These are phyloP conservation scores for Cymodocea nodosa DNA, from an alignment of 116 monocot genomes.

Conservation along the genomic window DNA sequence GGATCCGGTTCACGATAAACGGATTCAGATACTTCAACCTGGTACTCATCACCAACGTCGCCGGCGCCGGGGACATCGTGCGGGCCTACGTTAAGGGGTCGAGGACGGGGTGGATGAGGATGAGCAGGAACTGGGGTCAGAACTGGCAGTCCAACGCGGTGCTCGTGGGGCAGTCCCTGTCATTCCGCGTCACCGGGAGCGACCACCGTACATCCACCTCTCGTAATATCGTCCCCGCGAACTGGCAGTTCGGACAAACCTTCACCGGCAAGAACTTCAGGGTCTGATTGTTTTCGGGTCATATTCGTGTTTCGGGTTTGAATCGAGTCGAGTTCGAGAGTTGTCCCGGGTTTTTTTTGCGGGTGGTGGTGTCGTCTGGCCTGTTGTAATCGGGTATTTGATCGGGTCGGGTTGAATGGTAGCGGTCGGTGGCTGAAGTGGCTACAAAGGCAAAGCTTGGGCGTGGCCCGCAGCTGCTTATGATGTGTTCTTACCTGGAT, in stretches of 20 bases:
- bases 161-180: conserved; percentile 52
- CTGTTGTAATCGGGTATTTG: background rate
- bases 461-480: conserved; percentile 28
- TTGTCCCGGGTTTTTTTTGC: no score
- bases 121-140: conserved; percentile 86
- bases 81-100: conserved; percentile 56
- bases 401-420: no score
- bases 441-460: conserved; percentile 20
- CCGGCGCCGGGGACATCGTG: conserved; percentile 58
- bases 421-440: conserved; percentile 25
- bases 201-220: conserved; percentile 74
- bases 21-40: conserved; percentile 80
- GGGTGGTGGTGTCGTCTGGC: no score
- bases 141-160: conserved; percentile 80
- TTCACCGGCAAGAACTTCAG: conserved; percentile 80
- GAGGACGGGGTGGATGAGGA: conserved; percentile 52
- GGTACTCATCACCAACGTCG: conserved; percentile 83
- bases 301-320: no score
- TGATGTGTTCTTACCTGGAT: background rate
- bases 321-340: no score
- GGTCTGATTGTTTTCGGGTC: conserved; percentile 13
- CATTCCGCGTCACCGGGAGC: conserved; percentile 68
- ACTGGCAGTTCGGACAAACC: conserved; percentile 81
- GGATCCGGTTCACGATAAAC: conserved; percentile 76
- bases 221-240: conserved; percentile 49